phyloP scores from a whole-genome alignment of 257 asterid species.

The Linderniella brevidens region DNA sequence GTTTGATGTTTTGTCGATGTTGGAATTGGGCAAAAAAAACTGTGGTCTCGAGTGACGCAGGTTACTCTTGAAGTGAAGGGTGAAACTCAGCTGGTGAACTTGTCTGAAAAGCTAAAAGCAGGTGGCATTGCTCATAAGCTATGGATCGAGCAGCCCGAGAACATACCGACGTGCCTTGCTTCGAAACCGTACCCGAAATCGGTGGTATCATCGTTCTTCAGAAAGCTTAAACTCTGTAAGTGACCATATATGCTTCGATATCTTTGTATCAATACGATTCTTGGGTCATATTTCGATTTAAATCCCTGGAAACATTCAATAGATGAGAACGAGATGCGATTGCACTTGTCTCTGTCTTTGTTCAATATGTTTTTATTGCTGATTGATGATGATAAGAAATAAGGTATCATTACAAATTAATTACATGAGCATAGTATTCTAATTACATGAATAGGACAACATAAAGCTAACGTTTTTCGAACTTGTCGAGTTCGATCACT shows the following conservation, averaged over 20 bases:
- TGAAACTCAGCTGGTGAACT: slow-evolving; percentile 52
- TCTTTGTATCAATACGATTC: too few species aligned
- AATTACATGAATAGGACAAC: too few species aligned
- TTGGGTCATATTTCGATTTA: too few species aligned
- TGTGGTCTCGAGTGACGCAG: slow-evolving; percentile 18
- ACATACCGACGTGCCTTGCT: slow-evolving; percentile 77
- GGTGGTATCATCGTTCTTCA: slow-evolving; percentile 55
- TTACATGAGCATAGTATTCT: too few species aligned
- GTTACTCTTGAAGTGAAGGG: slow-evolving; percentile 93
- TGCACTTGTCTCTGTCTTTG: too few species aligned
- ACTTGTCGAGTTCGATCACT: slow-evolving; percentile 3
- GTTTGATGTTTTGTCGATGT: not conserved
- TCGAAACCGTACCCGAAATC: slow-evolving; percentile 90
- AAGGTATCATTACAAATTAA: too few species aligned
- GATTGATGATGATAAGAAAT: too few species aligned
- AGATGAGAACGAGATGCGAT: too few species aligned
- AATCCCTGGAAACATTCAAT: slow-evolving; percentile 1
- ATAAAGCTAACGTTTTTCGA: too few species aligned
- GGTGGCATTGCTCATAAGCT: slow-evolving; percentile 65
- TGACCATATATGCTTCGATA: slow-evolving; percentile 17
- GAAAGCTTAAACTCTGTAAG: slow-evolving; percentile 81
- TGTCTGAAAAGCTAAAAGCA: slow-evolving; percentile 57
- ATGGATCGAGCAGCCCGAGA: slow-evolving; percentile 95
- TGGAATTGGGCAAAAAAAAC: too few species aligned
- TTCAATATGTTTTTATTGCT: too few species aligned